Conservation (phyloP, 768 basidiomycete species). For the Tulasnella sp. region DNA sequence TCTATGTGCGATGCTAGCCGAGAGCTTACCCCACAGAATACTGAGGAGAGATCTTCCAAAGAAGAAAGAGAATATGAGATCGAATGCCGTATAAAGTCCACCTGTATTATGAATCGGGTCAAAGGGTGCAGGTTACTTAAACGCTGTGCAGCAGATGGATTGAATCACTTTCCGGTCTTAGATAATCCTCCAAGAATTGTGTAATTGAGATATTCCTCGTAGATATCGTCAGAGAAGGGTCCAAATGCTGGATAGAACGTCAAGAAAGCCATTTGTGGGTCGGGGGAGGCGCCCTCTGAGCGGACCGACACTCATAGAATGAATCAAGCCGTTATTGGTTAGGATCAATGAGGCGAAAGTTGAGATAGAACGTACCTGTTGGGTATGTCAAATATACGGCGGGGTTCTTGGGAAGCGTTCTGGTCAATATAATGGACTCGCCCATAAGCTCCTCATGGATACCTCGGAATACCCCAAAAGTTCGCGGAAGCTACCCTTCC, state of each 20-base stretch:
- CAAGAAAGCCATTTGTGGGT: not conserved
- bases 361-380: too few species aligned
- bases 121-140: not conserved
- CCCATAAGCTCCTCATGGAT: too few species aligned
- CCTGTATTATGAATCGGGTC: not conserved
- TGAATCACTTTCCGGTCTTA: not conserved
- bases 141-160: not conserved
- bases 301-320: too few species aligned
- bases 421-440: too few species aligned
- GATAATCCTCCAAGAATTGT: not conserved
- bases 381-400: too few species aligned
- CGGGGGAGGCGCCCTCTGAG: too few species aligned
- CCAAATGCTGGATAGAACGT: not conserved
- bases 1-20: too few species aligned
- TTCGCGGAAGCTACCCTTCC: too few species aligned
- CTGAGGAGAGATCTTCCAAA: not conserved
- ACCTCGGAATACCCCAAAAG: too few species aligned
- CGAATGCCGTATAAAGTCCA: not conserved
- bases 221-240: not conserved
- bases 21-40: not conserved
- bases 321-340: too few species aligned
- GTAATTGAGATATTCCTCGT: not conserved
- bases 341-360: too few species aligned
- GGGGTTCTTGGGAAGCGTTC: too few species aligned
- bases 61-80: not conserved